Evolutionary conservation across 2,329 filamentous ascomycete species (phyloP), one percentile per base, ranked within the genome.

Genomic region (Chrysoporthe puriensis): DNA sequence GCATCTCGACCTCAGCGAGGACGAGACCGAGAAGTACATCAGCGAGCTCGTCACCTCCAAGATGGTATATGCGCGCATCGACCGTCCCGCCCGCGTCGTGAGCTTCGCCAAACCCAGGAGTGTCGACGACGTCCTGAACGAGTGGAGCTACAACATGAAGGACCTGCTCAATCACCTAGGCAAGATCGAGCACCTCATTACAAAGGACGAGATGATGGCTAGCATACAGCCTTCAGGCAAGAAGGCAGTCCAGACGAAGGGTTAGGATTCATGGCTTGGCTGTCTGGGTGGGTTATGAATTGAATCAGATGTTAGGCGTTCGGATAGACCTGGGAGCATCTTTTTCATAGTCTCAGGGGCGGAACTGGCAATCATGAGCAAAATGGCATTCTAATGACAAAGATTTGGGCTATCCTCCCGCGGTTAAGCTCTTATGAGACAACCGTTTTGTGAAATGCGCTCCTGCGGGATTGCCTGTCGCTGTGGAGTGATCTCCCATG

Each of bases 201-300:
- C 96, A 66, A 98, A 98, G 86, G 96, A 99, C 82, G 96, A 99
- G 85, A 99, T 99, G 96, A 99, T 99, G 96, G 96, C 96, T 52
- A 88, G 94, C 69, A 98, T 99, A 75, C 91, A 96, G 79, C 93
- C 93, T 21, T 70, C 68, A 21, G 66, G 66, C n/a, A 70, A 70
- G 56, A 70, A 70, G 62, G 62, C 44, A 42, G 66, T 62, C 9
- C 56, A 58, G 34, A 63, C 59, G 9, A 66, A 70, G 59, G 62
- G 58, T 50, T 69, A 62, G 52, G 50, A 8, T 34, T 48, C 5
- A 34, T 63, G 50, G n/a, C 14, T 42, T 34, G 18, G 62, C 16
- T 64, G 46, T 56, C 16, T 26, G 18, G 21, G 58, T 52, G 50
- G 18, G 32, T 42, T 64, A 44, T 57, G 62, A 18, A 63, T 61